Conservation (phyloP, 2,329 filamentous ascomycete species). For the Aspergillus sp. region DNA sequence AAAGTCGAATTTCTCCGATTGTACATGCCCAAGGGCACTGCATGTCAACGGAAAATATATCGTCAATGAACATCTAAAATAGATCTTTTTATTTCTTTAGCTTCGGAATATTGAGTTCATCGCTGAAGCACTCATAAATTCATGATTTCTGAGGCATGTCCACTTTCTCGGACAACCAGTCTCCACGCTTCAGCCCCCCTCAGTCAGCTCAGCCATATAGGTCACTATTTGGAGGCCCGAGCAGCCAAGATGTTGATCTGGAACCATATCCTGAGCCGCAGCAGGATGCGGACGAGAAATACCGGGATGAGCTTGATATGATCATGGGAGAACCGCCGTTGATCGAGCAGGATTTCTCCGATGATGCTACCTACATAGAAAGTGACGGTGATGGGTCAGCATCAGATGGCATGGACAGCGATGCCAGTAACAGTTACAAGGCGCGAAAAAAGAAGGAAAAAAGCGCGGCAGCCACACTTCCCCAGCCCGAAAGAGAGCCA, state of each 20-base stretch:
- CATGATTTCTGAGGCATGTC: constrained; percentile 19
- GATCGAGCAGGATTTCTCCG: constrained; percentile 14
- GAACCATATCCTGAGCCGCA: constrained; percentile 8
- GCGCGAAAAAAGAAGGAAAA: neutral
- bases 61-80: neutral
- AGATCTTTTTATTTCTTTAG: no score
- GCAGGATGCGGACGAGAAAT: constrained; percentile 1
- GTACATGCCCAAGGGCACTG: neutral
- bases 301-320: constrained; percentile 15
- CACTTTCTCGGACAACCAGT: constrained; percentile 16
- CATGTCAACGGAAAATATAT: neutral
- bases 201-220: constrained; percentile 26
- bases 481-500: neutral
- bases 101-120: no score
- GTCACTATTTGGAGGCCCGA: constrained; percentile 26
- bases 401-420: constrained; percentile 5
- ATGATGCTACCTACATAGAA: constrained; percentile 19
- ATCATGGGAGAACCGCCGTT: constrained; percentile 17
- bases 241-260: constrained; percentile 15
- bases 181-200: constrained; percentile 14
- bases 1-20: neutral
- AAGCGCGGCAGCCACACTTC: neutral
- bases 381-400: constrained; percentile 12
- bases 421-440: neutral
- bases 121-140: no score